phyloP scores from a whole-genome alignment of 768 basidiomycete genomes.

The Hemileccinum rubropunctum region DNA sequence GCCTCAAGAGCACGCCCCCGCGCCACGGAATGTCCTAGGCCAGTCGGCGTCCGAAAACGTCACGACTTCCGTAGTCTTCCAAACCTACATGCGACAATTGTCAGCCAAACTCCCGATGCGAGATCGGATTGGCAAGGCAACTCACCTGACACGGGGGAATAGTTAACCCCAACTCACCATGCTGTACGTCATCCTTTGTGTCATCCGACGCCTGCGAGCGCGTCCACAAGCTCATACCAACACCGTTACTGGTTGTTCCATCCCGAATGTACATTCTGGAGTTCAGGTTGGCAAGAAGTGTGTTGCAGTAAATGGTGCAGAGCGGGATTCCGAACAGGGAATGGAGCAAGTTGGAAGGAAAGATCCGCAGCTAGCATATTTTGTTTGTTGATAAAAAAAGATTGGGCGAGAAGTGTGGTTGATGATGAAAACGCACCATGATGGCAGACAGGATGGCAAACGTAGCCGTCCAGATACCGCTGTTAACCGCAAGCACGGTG shows the following conservation, averaged over 20 bases:
- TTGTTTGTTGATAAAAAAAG: background rate
- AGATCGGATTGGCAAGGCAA: background rate
- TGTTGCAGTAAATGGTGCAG: conserved; percentile 12
- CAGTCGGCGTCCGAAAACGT: background rate
- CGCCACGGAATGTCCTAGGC: no score
- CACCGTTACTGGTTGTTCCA: background rate
- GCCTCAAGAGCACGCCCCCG: background rate
- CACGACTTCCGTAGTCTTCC: background rate
- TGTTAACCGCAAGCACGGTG: conserved; percentile 11
- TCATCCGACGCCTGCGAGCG: background rate
- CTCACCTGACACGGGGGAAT: background rate
- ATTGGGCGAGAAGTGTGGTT: no score
- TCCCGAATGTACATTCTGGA: conserved; percentile 5
- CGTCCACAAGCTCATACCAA: background rate
- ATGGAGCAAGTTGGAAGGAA: background rate
- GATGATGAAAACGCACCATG: conserved; percentile 3
- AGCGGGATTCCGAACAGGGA: conserved; percentile 2
- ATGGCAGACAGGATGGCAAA: conserved; percentile 38
- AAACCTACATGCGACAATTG: background rate
- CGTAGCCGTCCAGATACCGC: conserved; percentile 49
- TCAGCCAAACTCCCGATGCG: background rate
- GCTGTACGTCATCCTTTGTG: background rate
- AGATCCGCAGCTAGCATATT: background rate
- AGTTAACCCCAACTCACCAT: background rate
- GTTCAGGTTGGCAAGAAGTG: conserved; percentile 17